A percentile compares a stretch with the other conserved stretches of the same genome.
Evolutionary conservation across 108 stramenopile genomes (phyloP).

Genomic region (Nitzschia putrida): DNA sequence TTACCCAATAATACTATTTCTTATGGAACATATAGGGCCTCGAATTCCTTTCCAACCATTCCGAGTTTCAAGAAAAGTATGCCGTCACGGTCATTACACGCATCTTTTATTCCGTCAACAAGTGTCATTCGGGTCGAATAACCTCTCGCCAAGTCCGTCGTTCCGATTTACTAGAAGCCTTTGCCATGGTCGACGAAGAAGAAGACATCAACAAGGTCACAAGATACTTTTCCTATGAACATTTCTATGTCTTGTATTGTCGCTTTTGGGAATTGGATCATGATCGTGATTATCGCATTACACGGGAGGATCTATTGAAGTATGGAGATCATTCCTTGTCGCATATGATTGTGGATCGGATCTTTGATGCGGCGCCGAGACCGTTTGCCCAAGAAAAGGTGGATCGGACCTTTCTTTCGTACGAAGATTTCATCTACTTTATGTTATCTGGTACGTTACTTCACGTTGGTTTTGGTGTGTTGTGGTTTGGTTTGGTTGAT

Average conservation of each 20-base stretch:
- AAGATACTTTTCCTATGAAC: slow-evolving; percentile 93
- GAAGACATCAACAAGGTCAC: slow-evolving; percentile 98
- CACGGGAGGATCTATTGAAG: slow-evolving; percentile 91
- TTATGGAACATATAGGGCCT: slow-evolving; percentile 45
- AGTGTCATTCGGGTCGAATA: slow-evolving; percentile 86
- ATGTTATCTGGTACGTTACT: slow-evolving; percentile 71
- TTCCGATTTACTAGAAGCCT: slow-evolving; percentile 82
- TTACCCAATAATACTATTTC: background rate
- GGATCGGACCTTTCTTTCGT: slow-evolving; percentile 72
- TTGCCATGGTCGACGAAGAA: slow-evolving; percentile 89
- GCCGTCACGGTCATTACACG: slow-evolving; percentile 96
- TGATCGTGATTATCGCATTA: slow-evolving; percentile 94
- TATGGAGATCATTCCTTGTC: slow-evolving; percentile 94
- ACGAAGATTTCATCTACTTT: slow-evolving; percentile 98
- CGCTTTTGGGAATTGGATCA: slow-evolving; percentile 98
- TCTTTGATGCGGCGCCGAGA: slow-evolving; percentile 90
- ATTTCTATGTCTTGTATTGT: slow-evolving; percentile 99
- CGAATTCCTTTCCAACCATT: slow-evolving; percentile 89
- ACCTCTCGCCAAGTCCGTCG: slow-evolving; percentile 88
- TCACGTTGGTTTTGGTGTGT: background rate
- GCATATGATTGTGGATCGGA: slow-evolving; percentile 96
- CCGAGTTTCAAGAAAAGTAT: slow-evolving; percentile 97
- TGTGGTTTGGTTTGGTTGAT: background rate
- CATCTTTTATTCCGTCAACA: slow-evolving; percentile 92
- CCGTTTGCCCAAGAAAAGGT: slow-evolving; percentile 64